Percentiles rank a stretch among this genome's conserved stretches.
phyloP scores from a whole-genome alignment of 2,329 filamentous ascomycete genomes.

The Cladorrhinum sp. region DNA sequence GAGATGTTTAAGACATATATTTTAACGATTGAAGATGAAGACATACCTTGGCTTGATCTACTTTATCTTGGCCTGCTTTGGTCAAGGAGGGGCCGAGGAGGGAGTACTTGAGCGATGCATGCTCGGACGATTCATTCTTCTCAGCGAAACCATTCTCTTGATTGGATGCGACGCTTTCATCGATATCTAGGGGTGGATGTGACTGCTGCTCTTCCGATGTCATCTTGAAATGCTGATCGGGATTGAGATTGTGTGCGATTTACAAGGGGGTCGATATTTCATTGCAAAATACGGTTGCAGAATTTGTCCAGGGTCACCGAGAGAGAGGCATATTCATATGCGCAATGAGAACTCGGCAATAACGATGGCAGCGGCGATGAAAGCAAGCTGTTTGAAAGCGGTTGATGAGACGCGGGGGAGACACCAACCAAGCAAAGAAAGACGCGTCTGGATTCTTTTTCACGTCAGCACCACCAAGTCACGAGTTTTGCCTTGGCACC shows the following conservation, averaged over 20 bases:
- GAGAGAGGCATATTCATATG: background rate
- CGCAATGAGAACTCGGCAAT: background rate
- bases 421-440: background rate
- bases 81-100: conserved; percentile 87
- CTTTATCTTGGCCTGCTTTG: conserved; percentile 87
- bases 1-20: background rate
- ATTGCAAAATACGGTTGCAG: background rate
- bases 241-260: background rate
- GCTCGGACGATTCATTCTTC: conserved; percentile 25
- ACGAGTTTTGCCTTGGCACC: background rate
- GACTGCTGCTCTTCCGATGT: conserved; percentile 12
- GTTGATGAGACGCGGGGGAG: background rate
- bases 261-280: background rate
- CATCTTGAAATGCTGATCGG: conserved; percentile 20
- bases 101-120: conserved; percentile 77
- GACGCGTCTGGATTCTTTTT: conserved; percentile 2
- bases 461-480: conserved; percentile 8
- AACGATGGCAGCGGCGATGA: background rate
- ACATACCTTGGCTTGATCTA: conserved; percentile 80
- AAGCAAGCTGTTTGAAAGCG: background rate
- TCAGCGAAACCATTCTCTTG: background rate
- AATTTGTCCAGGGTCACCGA: background rate
- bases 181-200: background rate
- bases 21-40: too few species aligned
- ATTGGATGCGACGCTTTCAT: background rate